Conservation (phyloP, 257 asterid species). For the Solanum bulbocastanum region DNA sequence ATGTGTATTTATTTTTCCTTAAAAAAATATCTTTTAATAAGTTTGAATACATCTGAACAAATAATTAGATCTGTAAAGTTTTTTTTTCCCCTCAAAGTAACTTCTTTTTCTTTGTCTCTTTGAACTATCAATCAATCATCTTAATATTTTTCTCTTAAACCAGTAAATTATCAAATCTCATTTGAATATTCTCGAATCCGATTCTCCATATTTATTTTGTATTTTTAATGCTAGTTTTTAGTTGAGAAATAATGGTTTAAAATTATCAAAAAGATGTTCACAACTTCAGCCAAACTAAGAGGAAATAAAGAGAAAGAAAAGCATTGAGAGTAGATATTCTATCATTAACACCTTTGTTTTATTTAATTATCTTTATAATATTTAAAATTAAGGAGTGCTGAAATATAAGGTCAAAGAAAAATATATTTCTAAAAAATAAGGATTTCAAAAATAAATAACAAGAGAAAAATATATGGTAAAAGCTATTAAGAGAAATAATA, state of each 20-base stretch:
- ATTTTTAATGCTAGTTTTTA: background rate
- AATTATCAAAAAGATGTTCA: background rate
- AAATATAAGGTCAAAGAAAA: no score
- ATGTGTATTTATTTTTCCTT: no score
- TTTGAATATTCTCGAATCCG: background rate
- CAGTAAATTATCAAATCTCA: no score
- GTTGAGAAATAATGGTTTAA: background rate
- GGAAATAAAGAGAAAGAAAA: no score
- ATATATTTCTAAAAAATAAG: no score
- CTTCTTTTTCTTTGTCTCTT: background rate
- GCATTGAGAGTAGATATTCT: no score
- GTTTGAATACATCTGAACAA: no score
- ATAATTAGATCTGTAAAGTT: no score
- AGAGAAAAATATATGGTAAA: background rate
- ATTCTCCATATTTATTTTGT: background rate
- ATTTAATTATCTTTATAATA: no score
- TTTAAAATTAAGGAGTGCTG: background rate
- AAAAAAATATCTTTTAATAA: no score
- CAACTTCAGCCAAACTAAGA: background rate
- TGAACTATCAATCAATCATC: background rate
- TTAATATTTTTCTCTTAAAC: background rate
- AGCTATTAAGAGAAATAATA: no score
- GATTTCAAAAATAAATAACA: background rate
- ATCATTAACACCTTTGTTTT: no score
- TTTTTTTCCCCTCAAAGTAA: background rate